Percentiles rank a stretch among this genome's conserved stretches.
Evolutionary conservation across 192 early-diverging fungal genomes (phyloP).

Genomic region (Rhizoclosmatium sp.): DNA sequence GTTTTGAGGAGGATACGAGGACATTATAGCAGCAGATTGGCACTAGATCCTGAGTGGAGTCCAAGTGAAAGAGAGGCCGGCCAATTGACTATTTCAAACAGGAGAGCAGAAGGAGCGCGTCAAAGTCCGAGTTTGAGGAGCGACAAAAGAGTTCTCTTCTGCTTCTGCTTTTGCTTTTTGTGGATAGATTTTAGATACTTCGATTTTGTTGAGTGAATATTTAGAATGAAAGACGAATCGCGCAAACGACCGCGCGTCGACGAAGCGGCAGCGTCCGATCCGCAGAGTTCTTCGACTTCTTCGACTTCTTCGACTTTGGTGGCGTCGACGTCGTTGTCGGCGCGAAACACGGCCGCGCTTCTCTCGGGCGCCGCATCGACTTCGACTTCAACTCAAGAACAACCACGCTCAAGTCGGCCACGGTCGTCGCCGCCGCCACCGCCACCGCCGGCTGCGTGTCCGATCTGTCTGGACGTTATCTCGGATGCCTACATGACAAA

Average conservation of each 20-base stretch:
- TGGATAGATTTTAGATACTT: no score
- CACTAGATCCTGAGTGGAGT: no score
- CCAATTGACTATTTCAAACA: no score
- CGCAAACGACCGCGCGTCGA: not conserved
- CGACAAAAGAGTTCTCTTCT: no score
- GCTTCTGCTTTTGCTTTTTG: no score
- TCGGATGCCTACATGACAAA: conserved; percentile 77
- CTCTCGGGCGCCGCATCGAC: not conserved
- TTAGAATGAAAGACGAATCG: not conserved
- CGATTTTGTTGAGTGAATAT: no score
- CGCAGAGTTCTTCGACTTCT: not conserved
- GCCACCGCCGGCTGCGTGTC: conserved; percentile 43
- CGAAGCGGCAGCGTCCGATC: not conserved
- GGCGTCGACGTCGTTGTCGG: not conserved
- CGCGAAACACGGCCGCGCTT: not conserved
- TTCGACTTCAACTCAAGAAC: not conserved
- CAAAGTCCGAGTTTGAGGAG: no score
- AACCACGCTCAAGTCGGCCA: not conserved
- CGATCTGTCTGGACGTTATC: conserved; percentile 79
- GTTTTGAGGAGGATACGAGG: no score
- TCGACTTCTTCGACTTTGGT: not conserved
- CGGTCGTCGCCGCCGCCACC: not conserved
- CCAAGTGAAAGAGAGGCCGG: no score
- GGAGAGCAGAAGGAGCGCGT: no score
- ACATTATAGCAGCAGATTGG: no score